phyloP scores from a whole-genome alignment of 1,284 basidiomycete genomes.

The Takashimella koratensis region DNA sequence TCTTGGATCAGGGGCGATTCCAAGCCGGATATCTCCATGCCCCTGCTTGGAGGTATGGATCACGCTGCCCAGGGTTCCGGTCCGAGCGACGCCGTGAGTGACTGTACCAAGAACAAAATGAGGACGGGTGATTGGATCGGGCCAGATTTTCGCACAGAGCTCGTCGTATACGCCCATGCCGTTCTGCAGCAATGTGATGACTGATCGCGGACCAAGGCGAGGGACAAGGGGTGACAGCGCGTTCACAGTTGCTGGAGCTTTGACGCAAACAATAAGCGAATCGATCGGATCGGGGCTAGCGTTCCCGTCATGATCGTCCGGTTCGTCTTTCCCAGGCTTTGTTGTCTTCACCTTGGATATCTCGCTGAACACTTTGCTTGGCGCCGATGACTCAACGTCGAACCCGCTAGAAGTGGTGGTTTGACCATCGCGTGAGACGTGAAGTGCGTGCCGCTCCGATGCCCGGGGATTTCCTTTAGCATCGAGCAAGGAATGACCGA shows the following conservation, averaged over 20 bases:
- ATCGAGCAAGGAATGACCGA: not conserved
- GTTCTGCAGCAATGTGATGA: conserved; percentile 87
- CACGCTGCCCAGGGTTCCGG: conserved; percentile 1
- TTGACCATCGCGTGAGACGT: conserved; percentile 9
- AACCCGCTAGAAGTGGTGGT: conserved; percentile 18
- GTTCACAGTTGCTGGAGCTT: conserved; percentile 63
- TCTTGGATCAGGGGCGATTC: conserved; percentile 67
- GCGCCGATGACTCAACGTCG: conserved; percentile 17
- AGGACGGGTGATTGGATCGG: conserved; percentile 67
- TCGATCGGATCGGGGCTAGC: conserved; percentile 51
- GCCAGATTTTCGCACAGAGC: conserved; percentile 67
- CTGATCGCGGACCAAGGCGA: conserved; percentile 65
- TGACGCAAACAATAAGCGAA: conserved; percentile 77
- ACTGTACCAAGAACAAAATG: conserved; percentile 81
- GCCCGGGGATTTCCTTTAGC: no score
- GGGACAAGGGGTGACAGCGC: conserved; percentile 62
- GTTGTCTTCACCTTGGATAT: not conserved
- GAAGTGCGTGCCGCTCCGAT: not conserved
- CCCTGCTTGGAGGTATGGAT: conserved; percentile 57
- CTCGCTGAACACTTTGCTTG: not conserved
- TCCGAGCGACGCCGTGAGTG: conserved; percentile 62
- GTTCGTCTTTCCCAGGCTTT: no score
- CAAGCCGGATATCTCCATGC: conserved; percentile 68
- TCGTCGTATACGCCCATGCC: conserved; percentile 85
- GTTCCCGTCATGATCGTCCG: not conserved